Evolutionary conservation across 495 filamentous ascomycete species (phyloP).

Genomic region (Aspergillus ellipticus): DNA sequence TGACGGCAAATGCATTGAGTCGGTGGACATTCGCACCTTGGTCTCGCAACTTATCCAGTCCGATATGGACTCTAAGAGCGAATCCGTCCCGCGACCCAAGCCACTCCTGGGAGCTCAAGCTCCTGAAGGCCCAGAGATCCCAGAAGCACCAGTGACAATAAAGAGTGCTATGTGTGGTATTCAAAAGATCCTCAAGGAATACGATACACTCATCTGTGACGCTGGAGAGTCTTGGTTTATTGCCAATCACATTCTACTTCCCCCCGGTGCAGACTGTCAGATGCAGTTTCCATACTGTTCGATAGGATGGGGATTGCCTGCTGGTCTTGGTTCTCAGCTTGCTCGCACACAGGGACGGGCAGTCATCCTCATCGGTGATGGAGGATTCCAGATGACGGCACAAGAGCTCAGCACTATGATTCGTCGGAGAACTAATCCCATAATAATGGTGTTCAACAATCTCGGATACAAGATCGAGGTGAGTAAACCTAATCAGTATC

Average conservation of each 20-base stretch:
- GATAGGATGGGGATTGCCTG: slow-evolving; percentile 17
- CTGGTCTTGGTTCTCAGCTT: slow-evolving; percentile 17
- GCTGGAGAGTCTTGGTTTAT: slow-evolving; percentile 16
- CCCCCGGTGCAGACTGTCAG: slow-evolving; percentile 8
- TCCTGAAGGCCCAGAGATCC: background rate
- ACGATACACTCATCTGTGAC: slow-evolving; percentile 7
- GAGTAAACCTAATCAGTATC: background rate
- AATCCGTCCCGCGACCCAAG: background rate
- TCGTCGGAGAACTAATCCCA: slow-evolving; percentile 56
- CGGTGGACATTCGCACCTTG: background rate
- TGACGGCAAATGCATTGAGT: background rate
- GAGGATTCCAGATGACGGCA: slow-evolving; percentile 66
- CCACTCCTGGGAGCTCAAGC: background rate
- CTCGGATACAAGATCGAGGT: slow-evolving; percentile 62
- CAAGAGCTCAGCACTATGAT: slow-evolving; percentile 73
- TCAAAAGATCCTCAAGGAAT: background rate
- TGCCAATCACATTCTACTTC: slow-evolving; percentile 2
- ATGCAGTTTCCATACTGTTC: slow-evolving; percentile 14
- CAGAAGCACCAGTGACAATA: background rate
- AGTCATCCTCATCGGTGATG: slow-evolving; percentile 71
- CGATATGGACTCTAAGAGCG: background rate
- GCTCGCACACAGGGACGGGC: slow-evolving; percentile 30
- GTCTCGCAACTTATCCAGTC: background rate
- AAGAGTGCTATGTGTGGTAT: background rate
- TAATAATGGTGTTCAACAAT: slow-evolving; percentile 67